Percentiles rank a stretch among this genome's conserved stretches.
These are phyloP conservation scores for Cordyceps militaris DNA, from an alignment of 2,329 filamentous ascomycete genomes.

Conservation along the genomic window DNA sequence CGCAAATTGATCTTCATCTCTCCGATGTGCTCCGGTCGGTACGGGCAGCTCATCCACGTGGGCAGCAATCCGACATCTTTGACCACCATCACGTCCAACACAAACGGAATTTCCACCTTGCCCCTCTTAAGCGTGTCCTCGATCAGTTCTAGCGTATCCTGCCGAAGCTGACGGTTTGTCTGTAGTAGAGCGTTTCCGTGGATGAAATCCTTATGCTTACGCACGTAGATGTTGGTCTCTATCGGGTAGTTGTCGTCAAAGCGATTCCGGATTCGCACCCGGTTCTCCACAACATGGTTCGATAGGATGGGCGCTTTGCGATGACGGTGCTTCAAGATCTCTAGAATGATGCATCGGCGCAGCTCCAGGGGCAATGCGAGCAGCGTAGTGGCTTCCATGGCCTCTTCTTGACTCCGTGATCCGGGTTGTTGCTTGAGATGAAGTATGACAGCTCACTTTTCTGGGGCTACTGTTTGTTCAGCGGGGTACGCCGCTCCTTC, in stretches of 20 bases:
- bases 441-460: too few species aligned
- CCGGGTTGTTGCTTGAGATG: neutral
- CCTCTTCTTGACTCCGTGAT: neutral
- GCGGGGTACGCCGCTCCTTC: too few species aligned
- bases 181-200: neutral
- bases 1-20: neutral
- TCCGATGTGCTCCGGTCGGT: neutral
- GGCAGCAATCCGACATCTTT: neutral
- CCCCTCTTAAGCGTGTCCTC: neutral
- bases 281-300: neutral
- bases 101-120: neutral
- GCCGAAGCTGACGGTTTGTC: neutral
- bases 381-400: neutral
- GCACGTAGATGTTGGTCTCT: conserved; percentile 4
- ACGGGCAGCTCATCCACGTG: conserved; percentile 1
- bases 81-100: neutral
- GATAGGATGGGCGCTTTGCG: neutral
- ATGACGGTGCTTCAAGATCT: neutral
- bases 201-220: neutral
- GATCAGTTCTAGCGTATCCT: neutral
- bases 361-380: neutral
- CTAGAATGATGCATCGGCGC: neutral
- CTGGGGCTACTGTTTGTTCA: too few species aligned
- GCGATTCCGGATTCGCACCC: neutral
- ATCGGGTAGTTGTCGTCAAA: neutral